A percentile compares a stretch with the other conserved stretches of the same genome.
Evolutionary conservation across 371 early-diverging fungal species (phyloP).

Genomic region (Syncephalastrum sp.): DNA sequence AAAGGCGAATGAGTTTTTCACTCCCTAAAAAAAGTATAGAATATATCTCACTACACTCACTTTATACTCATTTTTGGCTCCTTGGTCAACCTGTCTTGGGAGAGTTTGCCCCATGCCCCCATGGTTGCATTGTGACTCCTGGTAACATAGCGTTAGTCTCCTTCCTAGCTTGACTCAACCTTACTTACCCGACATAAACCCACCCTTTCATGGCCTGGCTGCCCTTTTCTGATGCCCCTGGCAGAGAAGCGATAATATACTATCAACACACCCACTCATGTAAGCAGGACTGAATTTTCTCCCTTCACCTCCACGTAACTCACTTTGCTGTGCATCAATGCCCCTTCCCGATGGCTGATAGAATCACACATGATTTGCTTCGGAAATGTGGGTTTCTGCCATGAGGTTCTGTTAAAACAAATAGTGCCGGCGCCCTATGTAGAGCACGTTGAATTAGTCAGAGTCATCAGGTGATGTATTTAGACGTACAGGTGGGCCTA

Average conservation of each 20-base stretch:
- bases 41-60: slow-evolving; percentile 14
- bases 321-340: slow-evolving; percentile 51
- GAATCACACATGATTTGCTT: slow-evolving; percentile 43
- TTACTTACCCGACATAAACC: slow-evolving; percentile 41
- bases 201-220: slow-evolving; percentile 28
- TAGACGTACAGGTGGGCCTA: slow-evolving; percentile 34
- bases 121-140: slow-evolving; percentile 49
- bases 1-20: not conserved
- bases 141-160: slow-evolving; percentile 1
- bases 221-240: slow-evolving; percentile 2
- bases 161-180: not conserved
- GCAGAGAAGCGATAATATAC: slow-evolving; percentile 43
- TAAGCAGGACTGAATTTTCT: not conserved
- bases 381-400: slow-evolving; percentile 43
- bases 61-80: slow-evolving; percentile 39
- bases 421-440: slow-evolving; percentile 45
- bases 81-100: slow-evolving; percentile 21
- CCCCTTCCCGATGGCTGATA: slow-evolving; percentile 41
- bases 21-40: not conserved
- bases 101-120: slow-evolving; percentile 44
- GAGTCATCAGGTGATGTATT: not conserved
- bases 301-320: not conserved
- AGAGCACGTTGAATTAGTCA: not conserved
- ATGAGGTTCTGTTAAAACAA: slow-evolving; percentile 28
- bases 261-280: not conserved